Conservation (phyloP, 139 green algal genomes). For the Pleodorina starrii region DNA sequence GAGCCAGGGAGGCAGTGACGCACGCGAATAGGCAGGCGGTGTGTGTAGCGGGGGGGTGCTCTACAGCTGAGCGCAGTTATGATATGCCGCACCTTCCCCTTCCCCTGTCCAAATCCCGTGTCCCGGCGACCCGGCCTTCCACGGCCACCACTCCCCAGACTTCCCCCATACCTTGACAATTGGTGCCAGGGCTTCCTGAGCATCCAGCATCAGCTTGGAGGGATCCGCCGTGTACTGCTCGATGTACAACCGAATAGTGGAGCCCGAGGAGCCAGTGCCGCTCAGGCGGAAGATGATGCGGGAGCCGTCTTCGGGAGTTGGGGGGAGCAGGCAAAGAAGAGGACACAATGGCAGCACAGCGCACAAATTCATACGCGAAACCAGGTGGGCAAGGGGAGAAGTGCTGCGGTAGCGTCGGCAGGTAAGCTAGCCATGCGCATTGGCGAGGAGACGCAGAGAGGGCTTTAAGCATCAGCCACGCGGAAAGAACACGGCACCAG, state of each 20-base stretch:
- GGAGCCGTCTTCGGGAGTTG: constrained; percentile 79
- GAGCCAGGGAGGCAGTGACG: neutral
- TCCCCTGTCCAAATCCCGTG: no score
- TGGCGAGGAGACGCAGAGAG: neutral
- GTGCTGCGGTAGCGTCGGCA: neutral
- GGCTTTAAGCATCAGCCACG: neutral
- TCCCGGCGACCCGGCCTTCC: no score
- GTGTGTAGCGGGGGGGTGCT: no score
- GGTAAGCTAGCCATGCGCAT: no score
- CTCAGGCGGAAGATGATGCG: constrained; percentile 97
- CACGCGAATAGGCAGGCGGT: no score
- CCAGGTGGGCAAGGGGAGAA: neutral
- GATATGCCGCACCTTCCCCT: no score
- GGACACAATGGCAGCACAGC: neutral
- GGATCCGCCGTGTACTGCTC: constrained; percentile 95
- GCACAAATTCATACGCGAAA: no score
- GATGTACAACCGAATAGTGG: constrained; percentile 98
- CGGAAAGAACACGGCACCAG: no score
- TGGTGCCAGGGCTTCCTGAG: constrained; percentile 73
- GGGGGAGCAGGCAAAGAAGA: neutral
- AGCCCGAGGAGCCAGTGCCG: constrained; percentile 92
- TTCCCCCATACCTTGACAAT: constrained; percentile 77
- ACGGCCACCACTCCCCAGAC: neutral
- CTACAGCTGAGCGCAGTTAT: no score
- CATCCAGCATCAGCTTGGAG: constrained; percentile 84